Evolutionary conservation across 75 land plant species (phyloP).

Genomic region (Adiantum capillusveneris): DNA sequence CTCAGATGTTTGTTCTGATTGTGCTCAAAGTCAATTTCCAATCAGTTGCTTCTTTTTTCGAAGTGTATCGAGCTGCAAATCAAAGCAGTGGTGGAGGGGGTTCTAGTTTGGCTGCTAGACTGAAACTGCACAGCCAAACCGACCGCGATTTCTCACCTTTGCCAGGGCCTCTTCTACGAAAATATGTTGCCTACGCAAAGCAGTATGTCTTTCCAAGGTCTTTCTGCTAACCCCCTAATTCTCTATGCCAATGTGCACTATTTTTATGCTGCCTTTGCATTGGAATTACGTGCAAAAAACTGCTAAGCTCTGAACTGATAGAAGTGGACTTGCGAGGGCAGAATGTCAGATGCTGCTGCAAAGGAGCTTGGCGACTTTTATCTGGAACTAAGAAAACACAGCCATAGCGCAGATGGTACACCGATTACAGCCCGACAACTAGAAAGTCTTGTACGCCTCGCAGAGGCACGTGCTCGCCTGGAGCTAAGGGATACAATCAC

Average conservation of each 20-base stretch:
- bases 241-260: no score
- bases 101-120: conserved; percentile 47
- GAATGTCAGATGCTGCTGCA: conserved; percentile 88
- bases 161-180: conserved; percentile 77
- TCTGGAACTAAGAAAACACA: conserved; percentile 62
- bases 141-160: conserved; percentile 70
- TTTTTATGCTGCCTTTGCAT: no score
- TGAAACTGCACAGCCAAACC: conserved; percentile 55
- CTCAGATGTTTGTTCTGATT: not conserved
- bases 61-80: conserved; percentile 17
- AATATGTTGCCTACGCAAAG: conserved; percentile 92
- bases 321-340: conserved; percentile 10
- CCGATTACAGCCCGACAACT: conserved; percentile 95
- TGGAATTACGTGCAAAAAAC: no score
- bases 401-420: conserved; percentile 79
- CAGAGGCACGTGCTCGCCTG: conserved; percentile 87
- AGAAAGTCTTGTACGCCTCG: conserved; percentile 87
- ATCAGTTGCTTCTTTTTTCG: conserved; percentile 4
- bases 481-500: conserved; percentile 90
- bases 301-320: no score
- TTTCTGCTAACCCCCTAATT: no score
- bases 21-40: not conserved
- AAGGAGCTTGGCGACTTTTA: conserved; percentile 79
- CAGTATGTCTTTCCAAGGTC: conserved; percentile 84
- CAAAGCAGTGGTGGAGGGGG: conserved; percentile 19